Base-by-base conservation (phyloP, 2,329 filamentous ascomycete species). In the Dactylellina sp. region DNA sequence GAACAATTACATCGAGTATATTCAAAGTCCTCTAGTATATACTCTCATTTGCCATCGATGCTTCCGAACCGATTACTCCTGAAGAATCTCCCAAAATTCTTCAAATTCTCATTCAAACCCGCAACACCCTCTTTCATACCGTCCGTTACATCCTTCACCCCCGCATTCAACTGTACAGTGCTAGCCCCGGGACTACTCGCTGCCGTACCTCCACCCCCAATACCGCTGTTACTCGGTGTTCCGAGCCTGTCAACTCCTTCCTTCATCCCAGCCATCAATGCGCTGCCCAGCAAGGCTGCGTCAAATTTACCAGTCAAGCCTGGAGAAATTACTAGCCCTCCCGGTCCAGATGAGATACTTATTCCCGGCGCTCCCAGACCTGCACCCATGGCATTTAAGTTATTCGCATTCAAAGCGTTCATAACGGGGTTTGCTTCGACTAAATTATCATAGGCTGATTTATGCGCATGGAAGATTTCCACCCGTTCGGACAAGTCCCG, bases 401-500 rank as follows among this genome's bases (percentile, higher is more conserved):
- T 68, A 42, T 25, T 61, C 5, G 24, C 24, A 7, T 35, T 75
- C 14, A 78, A 46, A 16, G 76, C 63, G 7, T 66, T 71, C 53
- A 77, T 75, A n/a, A 78, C 63, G 0, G 75, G 61, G 20, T 76
- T 77, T n/a, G 57, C 56, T 7, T 78, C 76, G 3, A 53, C 56
- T 6, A 78, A 49, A n/a, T 72, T 66, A 37, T 77, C 75, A 32
- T 79, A 89, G 85, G 77, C 91, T 88, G 81, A 96, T 49, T 93
- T 88, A 79, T 96, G 91, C 59, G 89, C 85, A 46, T 82, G 82
- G 83, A 97, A 98, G 2, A 98, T 85, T 81, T 99, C 95, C 35
- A 97, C 83, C 1, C 98, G 88, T 75, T 92, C 88, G 1, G 86
- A 83, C 79, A 97, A 91, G 75, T 99, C 95, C 74, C 87, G 84